Conservation (phyloP, 106 monocot genomes). For the Cymbidium sinense region DNA sequence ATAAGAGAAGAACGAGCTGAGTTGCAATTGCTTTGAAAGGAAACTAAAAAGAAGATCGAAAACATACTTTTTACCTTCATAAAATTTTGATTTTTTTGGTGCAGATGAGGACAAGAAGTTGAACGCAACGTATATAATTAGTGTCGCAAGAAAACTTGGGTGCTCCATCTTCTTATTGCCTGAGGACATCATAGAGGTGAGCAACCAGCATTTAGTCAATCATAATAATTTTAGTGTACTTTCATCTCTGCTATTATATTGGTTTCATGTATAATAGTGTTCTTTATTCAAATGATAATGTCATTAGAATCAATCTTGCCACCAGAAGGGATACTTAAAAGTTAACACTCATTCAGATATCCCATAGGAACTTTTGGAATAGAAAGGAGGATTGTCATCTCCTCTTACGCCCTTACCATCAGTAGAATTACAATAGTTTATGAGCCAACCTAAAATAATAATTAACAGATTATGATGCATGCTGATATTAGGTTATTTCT, state of each 20-base stretch:
- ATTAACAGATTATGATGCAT: background rate
- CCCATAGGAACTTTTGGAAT: no score
- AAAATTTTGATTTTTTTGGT: background rate
- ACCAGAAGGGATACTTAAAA: no score
- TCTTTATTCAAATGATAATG: background rate
- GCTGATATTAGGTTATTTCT: background rate
- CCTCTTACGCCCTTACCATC: background rate
- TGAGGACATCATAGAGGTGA: constrained; percentile 95
- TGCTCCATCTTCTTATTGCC: constrained; percentile 88
- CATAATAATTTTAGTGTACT: background rate
- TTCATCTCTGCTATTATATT: background rate
- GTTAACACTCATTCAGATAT: no score
- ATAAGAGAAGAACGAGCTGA: background rate
- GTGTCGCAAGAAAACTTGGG: constrained; percentile 83
- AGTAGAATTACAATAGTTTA: background rate
- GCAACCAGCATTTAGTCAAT: background rate
- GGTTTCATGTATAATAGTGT: background rate
- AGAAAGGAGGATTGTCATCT: background rate
- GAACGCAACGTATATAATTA: constrained; percentile 92
- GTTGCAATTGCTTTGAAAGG: background rate
- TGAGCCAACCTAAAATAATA: background rate
- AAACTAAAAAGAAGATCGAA: background rate
- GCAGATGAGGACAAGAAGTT: constrained; percentile 86
- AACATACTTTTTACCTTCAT: background rate
- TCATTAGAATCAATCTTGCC: background rate